Percentiles rank a stretch among this genome's conserved stretches.
Evolutionary conservation across 768 basidiomycete species (phyloP).

Genomic region (Leucocoprinus birnbaumii): DNA sequence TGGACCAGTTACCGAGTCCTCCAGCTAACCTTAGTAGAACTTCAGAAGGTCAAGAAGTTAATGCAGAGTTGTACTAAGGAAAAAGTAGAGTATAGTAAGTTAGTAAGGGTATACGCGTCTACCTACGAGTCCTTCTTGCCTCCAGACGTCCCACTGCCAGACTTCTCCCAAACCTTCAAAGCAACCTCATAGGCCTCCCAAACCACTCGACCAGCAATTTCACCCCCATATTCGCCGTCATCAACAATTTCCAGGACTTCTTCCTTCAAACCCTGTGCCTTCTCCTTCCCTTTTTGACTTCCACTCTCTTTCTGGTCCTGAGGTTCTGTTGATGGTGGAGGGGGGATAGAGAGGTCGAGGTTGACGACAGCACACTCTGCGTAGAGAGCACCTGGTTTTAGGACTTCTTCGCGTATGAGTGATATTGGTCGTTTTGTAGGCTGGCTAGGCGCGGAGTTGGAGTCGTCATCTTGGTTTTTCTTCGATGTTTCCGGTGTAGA

Average conservation of each 20-base stretch:
- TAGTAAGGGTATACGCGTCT: neutral
- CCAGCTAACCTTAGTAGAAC: no score
- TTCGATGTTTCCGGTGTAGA: neutral
- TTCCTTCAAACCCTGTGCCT: constrained; percentile 17
- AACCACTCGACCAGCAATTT: constrained; percentile 59
- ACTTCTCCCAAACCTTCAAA: constrained; percentile 62
- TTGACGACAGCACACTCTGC: constrained; percentile 69
- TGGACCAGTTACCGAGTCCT: no score
- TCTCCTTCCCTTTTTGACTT: constrained; percentile 20
- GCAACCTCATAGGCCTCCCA: constrained; percentile 77
- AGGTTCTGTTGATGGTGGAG: neutral
- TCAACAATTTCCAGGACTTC: constrained; percentile 41
- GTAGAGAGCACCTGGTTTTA: constrained; percentile 78
- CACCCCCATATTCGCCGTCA: constrained; percentile 72
- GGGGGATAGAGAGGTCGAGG: constrained; percentile 33
- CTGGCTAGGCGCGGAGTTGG: neutral
- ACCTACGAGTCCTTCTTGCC: neutral
- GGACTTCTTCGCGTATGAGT: constrained; percentile 51
- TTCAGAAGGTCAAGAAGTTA: no score
- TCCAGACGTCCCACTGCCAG: neutral
- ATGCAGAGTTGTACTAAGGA: no score
- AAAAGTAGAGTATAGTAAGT: no score
- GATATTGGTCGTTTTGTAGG: neutral
- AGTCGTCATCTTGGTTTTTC: constrained; percentile 6
- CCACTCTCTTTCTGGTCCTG: neutral